Evolutionary conservation across 768 basidiomycete species (phyloP).

Genomic region (Amanita rubescens): DNA sequence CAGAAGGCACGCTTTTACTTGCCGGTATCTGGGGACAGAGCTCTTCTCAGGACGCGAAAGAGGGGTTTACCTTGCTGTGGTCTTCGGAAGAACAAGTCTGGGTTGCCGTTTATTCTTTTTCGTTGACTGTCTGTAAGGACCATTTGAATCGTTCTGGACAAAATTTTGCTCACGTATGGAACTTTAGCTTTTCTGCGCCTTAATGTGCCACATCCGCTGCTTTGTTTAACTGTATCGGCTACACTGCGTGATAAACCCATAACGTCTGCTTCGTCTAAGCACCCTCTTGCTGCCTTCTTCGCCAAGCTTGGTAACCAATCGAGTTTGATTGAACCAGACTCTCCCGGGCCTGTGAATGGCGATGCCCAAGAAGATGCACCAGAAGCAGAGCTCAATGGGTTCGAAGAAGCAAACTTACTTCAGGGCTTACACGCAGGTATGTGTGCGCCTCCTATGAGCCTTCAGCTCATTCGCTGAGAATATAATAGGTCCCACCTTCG

Average conservation of each 20-base stretch:
- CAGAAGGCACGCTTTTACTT: constrained; percentile 70
- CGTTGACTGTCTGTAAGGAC: constrained; percentile 71
- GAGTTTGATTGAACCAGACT: constrained; percentile 24
- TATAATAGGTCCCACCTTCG: constrained; percentile 39
- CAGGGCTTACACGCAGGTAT: constrained; percentile 61
- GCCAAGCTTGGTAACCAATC: constrained; percentile 28
- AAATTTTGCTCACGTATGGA: constrained; percentile 7
- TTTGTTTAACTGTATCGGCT: constrained; percentile 79
- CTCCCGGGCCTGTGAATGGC: constrained; percentile 25
- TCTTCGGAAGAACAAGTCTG: constrained; percentile 52
- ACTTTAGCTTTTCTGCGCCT: constrained; percentile 66
- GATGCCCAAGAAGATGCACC: constrained; percentile 21
- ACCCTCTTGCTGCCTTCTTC: constrained; percentile 37
- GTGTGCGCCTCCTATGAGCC: constrained; percentile 8
- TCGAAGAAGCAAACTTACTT: constrained; percentile 48
- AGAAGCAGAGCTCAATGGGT: constrained; percentile 34
- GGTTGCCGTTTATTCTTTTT: constrained; percentile 75
- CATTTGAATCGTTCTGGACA: not conserved
- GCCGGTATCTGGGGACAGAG: constrained; percentile 73
- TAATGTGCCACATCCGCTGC: constrained; percentile 60
- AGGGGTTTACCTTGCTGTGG: constrained; percentile 63
- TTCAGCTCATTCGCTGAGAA: not conserved
- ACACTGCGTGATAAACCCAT: constrained; percentile 80
- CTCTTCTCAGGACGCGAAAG: constrained; percentile 33
- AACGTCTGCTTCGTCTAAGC: constrained; percentile 31